A percentile compares a stretch with the other conserved stretches of the same genome.
phyloP scores from a whole-genome alignment of 2,329 filamentous ascomycete genomes.

The Phialophora verrucosa region DNA sequence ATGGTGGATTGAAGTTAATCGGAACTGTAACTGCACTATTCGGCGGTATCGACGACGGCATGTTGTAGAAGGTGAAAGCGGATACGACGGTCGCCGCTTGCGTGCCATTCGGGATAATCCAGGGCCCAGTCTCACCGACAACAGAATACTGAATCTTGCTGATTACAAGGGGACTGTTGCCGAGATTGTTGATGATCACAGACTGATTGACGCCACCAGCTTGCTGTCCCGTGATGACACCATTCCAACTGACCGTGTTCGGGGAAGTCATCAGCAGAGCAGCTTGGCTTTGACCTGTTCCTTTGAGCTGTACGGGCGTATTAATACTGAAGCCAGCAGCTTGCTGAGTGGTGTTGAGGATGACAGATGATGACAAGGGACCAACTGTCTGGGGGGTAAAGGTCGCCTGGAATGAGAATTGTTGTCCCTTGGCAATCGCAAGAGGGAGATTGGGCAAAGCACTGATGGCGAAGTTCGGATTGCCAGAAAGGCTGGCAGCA shows the following conservation, averaged over 20 bases:
- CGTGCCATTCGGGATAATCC: constrained; percentile 33
- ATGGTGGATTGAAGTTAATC: constrained; percentile 46
- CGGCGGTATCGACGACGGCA: constrained; percentile 33
- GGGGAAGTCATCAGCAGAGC: constrained; percentile 49
- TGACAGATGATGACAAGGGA: constrained; percentile 46
- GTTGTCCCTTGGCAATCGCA: constrained; percentile 42
- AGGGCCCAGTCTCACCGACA: constrained; percentile 30
- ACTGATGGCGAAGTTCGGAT: constrained; percentile 47
- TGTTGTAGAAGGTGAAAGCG: constrained; percentile 35
- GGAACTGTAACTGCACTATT: constrained; percentile 38
- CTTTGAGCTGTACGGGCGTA: constrained; percentile 48
- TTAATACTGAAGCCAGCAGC: constrained; percentile 47
- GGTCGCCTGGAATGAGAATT: constrained; percentile 50
- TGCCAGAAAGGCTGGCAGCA: constrained; percentile 37
- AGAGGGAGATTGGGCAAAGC: constrained; percentile 49
- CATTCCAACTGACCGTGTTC: constrained; percentile 49
- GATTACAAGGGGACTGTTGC: constrained; percentile 47
- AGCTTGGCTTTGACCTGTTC: constrained; percentile 47
- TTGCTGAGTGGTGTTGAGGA: constrained; percentile 48
- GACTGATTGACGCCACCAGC: constrained; percentile 42
- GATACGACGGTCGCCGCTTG: constrained; percentile 24
- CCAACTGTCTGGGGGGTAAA: constrained; percentile 48
- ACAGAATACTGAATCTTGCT: constrained; percentile 33
- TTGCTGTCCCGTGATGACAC: constrained; percentile 46
- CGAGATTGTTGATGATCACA: constrained; percentile 48